Evolutionary conservation across 164 flowering plant genomes (phyloP).

Genomic region (Amborella trichopoda): DNA sequence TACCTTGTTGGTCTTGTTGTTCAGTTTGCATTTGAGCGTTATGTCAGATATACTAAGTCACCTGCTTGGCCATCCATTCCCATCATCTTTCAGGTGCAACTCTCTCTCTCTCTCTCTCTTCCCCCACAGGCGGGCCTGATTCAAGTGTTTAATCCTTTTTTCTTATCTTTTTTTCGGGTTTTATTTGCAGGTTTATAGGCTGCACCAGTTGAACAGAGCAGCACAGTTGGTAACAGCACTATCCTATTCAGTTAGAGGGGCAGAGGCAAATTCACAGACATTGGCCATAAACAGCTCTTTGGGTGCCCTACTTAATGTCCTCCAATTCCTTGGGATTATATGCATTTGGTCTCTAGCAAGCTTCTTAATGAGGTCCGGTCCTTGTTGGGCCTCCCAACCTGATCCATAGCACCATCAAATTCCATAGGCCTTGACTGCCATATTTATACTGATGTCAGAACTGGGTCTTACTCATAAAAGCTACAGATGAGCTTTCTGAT

Average conservation of each 20-base stretch:
- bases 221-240: conserved; percentile 94
- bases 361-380: conserved; percentile 70
- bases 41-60: conserved; percentile 55
- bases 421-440: too few relatives aligned
- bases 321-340: conserved; percentile 80
- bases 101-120: too few relatives aligned
- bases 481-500: too few relatives aligned
- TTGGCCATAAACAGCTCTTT: conserved; percentile 77
- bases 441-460: too few relatives aligned
- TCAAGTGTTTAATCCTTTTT: too few relatives aligned
- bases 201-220: conserved; percentile 93
- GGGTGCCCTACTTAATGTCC: conserved; percentile 71
- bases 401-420: conserved; percentile 15
- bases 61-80: conserved; percentile 85
- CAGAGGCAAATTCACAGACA: conserved; percentile 82
- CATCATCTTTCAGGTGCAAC: conserved; percentile 67
- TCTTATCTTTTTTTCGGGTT: too few relatives aligned
- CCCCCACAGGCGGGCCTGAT: too few relatives aligned
- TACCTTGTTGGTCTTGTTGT: conserved; percentile 89
- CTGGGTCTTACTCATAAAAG: too few relatives aligned
- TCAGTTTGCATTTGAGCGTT: conserved; percentile 91
- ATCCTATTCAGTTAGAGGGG: conserved; percentile 87
- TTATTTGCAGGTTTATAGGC: conserved; percentile 70
- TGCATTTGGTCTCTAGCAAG: conserved; percentile 94
- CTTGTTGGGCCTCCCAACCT: conserved; percentile 24